These are phyloP conservation scores for Diversispora eburnea DNA, from an alignment of 192 early-diverging fungal genomes.

Conservation along the genomic window DNA sequence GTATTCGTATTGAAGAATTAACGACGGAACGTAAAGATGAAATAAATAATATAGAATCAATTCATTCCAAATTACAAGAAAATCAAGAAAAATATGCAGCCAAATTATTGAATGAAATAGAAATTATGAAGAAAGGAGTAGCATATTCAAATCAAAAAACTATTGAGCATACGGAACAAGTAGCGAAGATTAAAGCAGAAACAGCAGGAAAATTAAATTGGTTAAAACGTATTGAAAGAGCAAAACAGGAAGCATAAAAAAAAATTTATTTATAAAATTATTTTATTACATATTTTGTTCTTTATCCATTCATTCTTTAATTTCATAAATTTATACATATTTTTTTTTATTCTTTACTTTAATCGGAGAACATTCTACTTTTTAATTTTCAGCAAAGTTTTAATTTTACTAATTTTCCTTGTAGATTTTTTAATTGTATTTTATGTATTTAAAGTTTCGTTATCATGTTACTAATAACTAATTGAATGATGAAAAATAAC, in stretches of 20 bases:
- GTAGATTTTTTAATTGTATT: too few relatives aligned
- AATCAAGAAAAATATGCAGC: slow-evolving; percentile 27
- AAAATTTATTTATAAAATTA: too few relatives aligned
- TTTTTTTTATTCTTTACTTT: too few relatives aligned
- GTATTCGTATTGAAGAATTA: slow-evolving; percentile 25
- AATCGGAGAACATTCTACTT: too few relatives aligned
- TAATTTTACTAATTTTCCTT: too few relatives aligned
- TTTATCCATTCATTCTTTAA: too few relatives aligned
- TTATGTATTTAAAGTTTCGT: too few relatives aligned
- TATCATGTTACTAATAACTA: too few relatives aligned
- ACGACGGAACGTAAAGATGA: slow-evolving; percentile 15
- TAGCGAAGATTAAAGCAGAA: slow-evolving; percentile 26
- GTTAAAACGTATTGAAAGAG: slow-evolving; percentile 19
- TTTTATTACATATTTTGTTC: too few relatives aligned
- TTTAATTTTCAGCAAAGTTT: too few relatives aligned
- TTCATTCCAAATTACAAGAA: slow-evolving; percentile 19
- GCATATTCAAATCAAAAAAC: slow-evolving; percentile 14
- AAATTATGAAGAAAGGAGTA: slow-evolving; percentile 18
- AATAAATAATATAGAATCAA: slow-evolving; percentile 11
- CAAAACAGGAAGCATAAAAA: not conserved
- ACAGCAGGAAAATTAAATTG: slow-evolving; percentile 29
- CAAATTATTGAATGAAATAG: slow-evolving; percentile 25
- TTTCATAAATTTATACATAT: too few relatives aligned
- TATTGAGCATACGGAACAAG: slow-evolving; percentile 9
- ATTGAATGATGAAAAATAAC: too few relatives aligned